These are phyloP conservation scores for Berkeleyomyces rouxiae DNA, from an alignment of 2,329 filamentous ascomycete genomes.

Conservation along the genomic window DNA sequence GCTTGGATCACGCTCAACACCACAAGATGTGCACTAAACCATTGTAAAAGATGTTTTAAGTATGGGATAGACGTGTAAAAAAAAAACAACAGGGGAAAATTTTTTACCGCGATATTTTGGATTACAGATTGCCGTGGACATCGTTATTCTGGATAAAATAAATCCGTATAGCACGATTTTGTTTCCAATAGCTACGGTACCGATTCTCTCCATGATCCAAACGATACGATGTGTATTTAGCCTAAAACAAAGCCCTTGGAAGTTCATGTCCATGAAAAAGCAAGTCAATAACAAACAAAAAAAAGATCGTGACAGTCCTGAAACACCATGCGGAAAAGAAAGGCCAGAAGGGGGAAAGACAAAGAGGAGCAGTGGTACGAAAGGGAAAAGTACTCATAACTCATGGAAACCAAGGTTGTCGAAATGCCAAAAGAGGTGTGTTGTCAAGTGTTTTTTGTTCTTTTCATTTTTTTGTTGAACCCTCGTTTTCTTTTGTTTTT, in stretches of 20 bases:
- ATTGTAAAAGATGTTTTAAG: not conserved
- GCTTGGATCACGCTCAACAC: not conserved
- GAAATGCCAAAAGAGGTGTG: not conserved
- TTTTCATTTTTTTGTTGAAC: constrained; percentile 3
- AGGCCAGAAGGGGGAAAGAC: not conserved
- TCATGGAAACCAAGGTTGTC: not conserved
- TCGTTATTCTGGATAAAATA: too few relatives aligned
- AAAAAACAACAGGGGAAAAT: not conserved
- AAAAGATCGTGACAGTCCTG: not conserved
- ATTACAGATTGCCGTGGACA: too few relatives aligned
- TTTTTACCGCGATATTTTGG: too few relatives aligned
- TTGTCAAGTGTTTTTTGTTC: constrained; percentile 1
- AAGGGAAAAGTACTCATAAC: not conserved
- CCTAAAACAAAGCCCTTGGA: too few relatives aligned
- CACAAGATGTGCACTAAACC: not conserved
- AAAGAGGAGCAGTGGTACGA: not conserved
- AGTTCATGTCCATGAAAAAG: too few relatives aligned
- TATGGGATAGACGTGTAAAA: not conserved
- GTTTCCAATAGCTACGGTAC: too few relatives aligned
- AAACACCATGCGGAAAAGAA: not conserved
- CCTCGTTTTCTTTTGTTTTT: not conserved
- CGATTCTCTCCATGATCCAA: too few relatives aligned
- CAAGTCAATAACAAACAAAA: not conserved
- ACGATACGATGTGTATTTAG: too few relatives aligned
- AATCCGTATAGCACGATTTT: too few relatives aligned